Base-by-base conservation (phyloP, 495 filamentous ascomycete genomes). In the Trichoderma asperelloides region DNA sequence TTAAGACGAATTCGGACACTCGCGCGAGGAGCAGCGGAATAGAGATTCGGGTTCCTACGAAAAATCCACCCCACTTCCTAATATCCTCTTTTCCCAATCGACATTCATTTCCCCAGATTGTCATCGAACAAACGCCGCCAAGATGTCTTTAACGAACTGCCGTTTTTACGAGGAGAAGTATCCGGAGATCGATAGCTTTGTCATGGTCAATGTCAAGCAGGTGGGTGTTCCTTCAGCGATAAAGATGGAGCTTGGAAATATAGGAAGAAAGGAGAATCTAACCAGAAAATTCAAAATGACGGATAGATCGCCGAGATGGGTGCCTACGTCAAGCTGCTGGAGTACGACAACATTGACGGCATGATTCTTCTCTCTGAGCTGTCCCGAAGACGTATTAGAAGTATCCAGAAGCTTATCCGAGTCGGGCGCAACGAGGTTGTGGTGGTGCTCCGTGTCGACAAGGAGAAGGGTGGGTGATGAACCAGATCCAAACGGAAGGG, bases 281-380 rank as follows among this genome's bases (percentile, higher is more conserved):
- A 64, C 68, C 60, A 55, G 23, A 51, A 37, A 37, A 3, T 37
- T 23, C 47, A 8, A 23, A 68, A 49, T 73, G 28, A 30, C 30
- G 45, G 37, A 27, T 65, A 97, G 92, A 98, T 98, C 76, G 95
- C 95, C 76, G 95, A 98, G 77, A 98, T 98, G 95, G 95, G 95
- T 71, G 95, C 95, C 71, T 98, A 98, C 76, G 95, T 98, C 74
- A 98, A 98, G 81, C 88, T 98, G 33, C 88, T 98, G 71, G 95
- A 98, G 81, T 98, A 98, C 78, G 95, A 98, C 78, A 96, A 97
- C 81, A 98, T 98, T 78, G 95, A 98, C 77, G 95, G 95, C 82
- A 98, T 98, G 95, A 98, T 98, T 70, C 84, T 98, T 63, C 89
- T 98, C 69, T 95, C 90, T 71, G 95, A 98, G 77, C 86, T 98